Conservation (phyloP, 139 green algal species). For the Chlamydomonas schloesseri region DNA sequence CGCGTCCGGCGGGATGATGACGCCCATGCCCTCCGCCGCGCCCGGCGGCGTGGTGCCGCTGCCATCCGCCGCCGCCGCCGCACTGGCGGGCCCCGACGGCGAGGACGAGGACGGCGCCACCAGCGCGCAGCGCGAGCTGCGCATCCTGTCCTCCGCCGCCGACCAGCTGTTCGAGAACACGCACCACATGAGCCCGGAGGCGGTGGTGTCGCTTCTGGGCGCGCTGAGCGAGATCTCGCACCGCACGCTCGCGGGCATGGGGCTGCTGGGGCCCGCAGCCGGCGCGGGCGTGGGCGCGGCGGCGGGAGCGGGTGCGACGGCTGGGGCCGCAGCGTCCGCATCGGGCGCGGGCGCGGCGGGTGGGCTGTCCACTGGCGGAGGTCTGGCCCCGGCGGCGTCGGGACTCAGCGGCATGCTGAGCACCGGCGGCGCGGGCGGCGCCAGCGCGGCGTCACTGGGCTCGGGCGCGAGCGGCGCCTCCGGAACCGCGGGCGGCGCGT, state of each 20-base stretch:
- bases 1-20: not conserved
- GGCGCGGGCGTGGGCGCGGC: not conserved
- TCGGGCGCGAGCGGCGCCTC: not conserved
- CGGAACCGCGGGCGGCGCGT: not conserved
- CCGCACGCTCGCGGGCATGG: slow-evolving; percentile 35
- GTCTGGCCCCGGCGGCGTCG: too few relatives aligned
- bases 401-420: not conserved
- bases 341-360: not conserved
- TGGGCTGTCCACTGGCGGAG: not conserved
- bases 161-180: slow-evolving; percentile 81
- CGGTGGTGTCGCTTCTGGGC: slow-evolving; percentile 70
- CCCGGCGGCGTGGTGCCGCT: not conserved
- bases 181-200: slow-evolving; percentile 70
- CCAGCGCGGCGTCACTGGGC: not conserved
- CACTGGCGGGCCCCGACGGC: not conserved
- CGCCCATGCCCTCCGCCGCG: not conserved
- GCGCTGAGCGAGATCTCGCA: slow-evolving; percentile 53
- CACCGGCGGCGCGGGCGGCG: not conserved
- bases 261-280: not conserved
- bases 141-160: slow-evolving; percentile 54
- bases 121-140: slow-evolving; percentile 13
- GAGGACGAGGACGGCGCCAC: slow-evolving; percentile 24
- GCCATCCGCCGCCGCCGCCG: not conserved
- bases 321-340: not conserved
- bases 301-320: too few relatives aligned